These are phyloP conservation scores for Huiozyma naganishii DNA, from an alignment of 805 yeast genomes.

Conservation along the genomic window DNA sequence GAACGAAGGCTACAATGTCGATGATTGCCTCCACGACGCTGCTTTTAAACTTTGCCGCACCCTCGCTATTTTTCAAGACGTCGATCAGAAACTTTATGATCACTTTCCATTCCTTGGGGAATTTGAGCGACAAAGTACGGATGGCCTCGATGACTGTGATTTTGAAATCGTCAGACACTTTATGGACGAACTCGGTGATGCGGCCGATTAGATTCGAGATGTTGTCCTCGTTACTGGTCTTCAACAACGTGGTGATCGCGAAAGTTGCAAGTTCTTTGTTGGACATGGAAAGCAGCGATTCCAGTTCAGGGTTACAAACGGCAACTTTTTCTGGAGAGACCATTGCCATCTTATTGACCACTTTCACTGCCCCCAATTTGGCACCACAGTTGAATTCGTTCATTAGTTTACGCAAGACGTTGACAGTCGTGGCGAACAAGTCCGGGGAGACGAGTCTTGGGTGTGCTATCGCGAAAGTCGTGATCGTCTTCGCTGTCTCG, in stretches of 20 bases:
- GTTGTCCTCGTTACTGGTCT: slow-evolving; percentile 83
- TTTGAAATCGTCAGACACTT: slow-evolving; percentile 91
- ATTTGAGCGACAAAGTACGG: slow-evolving; percentile 80
- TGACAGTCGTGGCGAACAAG: slow-evolving; percentile 59
- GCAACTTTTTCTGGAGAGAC: slow-evolving; percentile 69
- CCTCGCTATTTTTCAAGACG: slow-evolving; percentile 73
- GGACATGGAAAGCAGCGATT: slow-evolving; percentile 73
- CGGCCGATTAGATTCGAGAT: slow-evolving; percentile 85
- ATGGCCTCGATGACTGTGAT: slow-evolving; percentile 92
- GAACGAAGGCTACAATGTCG: slow-evolving; percentile 80
- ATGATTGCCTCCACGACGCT: slow-evolving; percentile 86
- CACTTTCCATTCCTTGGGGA: slow-evolving; percentile 80
- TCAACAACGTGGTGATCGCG: slow-evolving; percentile 90
- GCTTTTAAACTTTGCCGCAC: slow-evolving; percentile 76
- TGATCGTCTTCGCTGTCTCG: slow-evolving; percentile 67
- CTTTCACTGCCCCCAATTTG: slow-evolving; percentile 87
- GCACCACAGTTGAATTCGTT: slow-evolving; percentile 84
- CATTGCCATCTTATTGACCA: slow-evolving; percentile 76
- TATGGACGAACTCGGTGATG: slow-evolving; percentile 80
- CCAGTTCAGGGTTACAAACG: slow-evolving; percentile 76
- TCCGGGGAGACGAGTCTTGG: slow-evolving; percentile 48
- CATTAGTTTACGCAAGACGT: slow-evolving; percentile 63
- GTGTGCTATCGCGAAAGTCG: slow-evolving; percentile 38
- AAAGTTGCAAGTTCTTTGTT: slow-evolving; percentile 91
- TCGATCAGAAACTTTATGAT: slow-evolving; percentile 76